phyloP scores from a whole-genome alignment of 495 filamentous ascomycete genomes.

The Aspergillus campestris region DNA sequence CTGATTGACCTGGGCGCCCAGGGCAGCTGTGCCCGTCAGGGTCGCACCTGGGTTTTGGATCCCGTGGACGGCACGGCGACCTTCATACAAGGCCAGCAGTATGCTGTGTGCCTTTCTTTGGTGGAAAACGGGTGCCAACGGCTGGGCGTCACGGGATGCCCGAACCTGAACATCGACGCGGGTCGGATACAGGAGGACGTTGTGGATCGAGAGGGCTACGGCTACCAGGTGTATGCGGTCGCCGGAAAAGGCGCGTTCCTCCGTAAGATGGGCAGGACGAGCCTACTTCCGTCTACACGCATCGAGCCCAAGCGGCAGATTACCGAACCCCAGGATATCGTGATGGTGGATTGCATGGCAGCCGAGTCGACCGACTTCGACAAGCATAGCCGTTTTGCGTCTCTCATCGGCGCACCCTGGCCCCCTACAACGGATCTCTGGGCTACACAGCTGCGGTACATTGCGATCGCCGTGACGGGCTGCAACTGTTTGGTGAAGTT shows the following conservation, averaged over 20 bases:
- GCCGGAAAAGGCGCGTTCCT: constrained; percentile 48
- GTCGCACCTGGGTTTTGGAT: constrained; percentile 57
- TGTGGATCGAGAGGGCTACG: constrained; percentile 41
- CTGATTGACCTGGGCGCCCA: constrained; percentile 54
- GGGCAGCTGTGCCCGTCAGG: constrained; percentile 27
- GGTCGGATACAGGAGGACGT: constrained; percentile 36
- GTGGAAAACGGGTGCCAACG: constrained; percentile 40
- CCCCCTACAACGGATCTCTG: constrained; percentile 48
- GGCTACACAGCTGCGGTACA: constrained; percentile 58
- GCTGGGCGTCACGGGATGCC: constrained; percentile 48
- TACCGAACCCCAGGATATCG: constrained; percentile 27
- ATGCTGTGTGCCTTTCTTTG: constrained; percentile 54
- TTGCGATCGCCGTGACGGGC: constrained; percentile 48
- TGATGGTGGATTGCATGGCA: constrained; percentile 39
- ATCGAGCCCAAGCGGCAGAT: constrained; percentile 22
- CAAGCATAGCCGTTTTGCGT: constrained; percentile 40
- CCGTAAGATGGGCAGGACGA: constrained; percentile 32
- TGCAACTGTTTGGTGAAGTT: constrained; percentile 56
- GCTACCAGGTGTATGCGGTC: constrained; percentile 49
- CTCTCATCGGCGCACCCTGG: constrained; percentile 36
- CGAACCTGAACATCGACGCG: constrained; percentile 37
- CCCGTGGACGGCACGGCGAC: constrained; percentile 66
- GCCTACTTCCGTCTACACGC: constrained; percentile 27
- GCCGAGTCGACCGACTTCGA: constrained; percentile 34
- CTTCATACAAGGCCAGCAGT: constrained; percentile 55